A percentile compares a stretch with the other conserved stretches of the same genome.
Evolutionary conservation across 768 basidiomycete species (phyloP).

Genomic region (Tylopilus plumbeoviolaceoides): DNA sequence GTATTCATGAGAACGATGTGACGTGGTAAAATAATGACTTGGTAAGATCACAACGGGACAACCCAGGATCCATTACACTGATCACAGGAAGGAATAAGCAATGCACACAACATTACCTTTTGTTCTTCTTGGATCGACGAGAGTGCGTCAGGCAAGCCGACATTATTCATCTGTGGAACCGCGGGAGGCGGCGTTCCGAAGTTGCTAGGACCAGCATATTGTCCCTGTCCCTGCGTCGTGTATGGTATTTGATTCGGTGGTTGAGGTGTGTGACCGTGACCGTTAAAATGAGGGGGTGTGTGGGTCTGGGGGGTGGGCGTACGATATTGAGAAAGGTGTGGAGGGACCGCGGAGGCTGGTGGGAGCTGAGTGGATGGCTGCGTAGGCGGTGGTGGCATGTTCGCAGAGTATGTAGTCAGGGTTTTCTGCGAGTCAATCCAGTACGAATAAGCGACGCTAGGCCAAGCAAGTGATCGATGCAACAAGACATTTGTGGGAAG

Average conservation of each 20-base stretch:
- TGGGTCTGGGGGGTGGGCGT: conserved; percentile 35
- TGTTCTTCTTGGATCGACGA: conserved; percentile 65
- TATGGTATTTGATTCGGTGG: conserved; percentile 19
- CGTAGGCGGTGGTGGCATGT: conserved; percentile 18
- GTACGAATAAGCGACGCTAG: conserved; percentile 4
- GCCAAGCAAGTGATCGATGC: neutral
- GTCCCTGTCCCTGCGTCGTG: conserved; percentile 16
- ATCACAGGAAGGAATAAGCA: neutral
- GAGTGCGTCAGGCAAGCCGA: conserved; percentile 46
- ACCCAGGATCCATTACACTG: neutral
- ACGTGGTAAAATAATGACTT: neutral
- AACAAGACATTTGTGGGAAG: neutral
- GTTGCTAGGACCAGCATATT: conserved; percentile 15
- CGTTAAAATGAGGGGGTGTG: conserved; percentile 27
- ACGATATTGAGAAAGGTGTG: conserved; percentile 35
- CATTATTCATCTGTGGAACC: conserved; percentile 18
- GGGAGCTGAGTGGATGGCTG: conserved; percentile 25
- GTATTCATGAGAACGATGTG: conserved; percentile 11
- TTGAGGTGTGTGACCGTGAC: conserved; percentile 28
- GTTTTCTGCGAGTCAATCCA: conserved; percentile 46
- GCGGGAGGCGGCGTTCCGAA: conserved; percentile 22
- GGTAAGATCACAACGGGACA: neutral
- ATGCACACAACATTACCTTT: conserved; percentile 41
- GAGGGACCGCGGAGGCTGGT: conserved; percentile 43
- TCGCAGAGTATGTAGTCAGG: conserved; percentile 46